These are phyloP conservation scores for Agarophyton chilense DNA, from an alignment of 23 red algal genomes.

Conservation along the genomic window DNA sequence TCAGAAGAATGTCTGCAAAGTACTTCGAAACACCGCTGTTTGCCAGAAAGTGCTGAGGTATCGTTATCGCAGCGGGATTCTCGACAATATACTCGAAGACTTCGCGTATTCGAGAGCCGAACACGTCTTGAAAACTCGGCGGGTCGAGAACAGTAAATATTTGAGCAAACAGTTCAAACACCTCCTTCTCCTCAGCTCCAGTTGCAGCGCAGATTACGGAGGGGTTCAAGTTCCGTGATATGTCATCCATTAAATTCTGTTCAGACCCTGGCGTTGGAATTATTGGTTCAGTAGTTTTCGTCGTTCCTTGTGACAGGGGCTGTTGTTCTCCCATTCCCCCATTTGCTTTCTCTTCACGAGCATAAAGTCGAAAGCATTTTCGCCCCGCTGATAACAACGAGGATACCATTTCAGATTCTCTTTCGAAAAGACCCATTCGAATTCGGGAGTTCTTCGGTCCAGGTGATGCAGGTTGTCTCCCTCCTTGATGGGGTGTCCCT, in stretches of 20 bases:
- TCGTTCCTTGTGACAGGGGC: not conserved
- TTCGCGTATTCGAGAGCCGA: constrained; percentile 76
- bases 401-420: constrained; percentile 80
- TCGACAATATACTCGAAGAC: constrained; percentile 85
- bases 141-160: constrained; percentile 90
- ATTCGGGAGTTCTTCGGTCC: not conserved
- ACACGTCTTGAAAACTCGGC: constrained; percentile 92
- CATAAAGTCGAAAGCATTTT: constrained; percentile 83
- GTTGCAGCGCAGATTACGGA: not conserved
- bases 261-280: not conserved
- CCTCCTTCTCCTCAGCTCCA: constrained; percentile 80
- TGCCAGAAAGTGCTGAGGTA: constrained; percentile 96
- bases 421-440: constrained; percentile 69
- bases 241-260: constrained; percentile 8
- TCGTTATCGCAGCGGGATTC: constrained; percentile 77
- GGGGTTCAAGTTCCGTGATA: not conserved
- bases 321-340: not conserved
- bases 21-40: constrained; percentile 87
- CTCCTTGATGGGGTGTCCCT: not conserved
- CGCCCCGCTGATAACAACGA: constrained; percentile 53
- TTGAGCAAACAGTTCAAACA: constrained; percentile 92
- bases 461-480: not conserved
- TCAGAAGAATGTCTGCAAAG: constrained; percentile 95
- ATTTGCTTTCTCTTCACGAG: constrained; percentile 49
- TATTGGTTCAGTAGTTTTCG: not conserved